Base-by-base conservation (phyloP, 495 filamentous ascomycete species). In the Pyrenopolyporus hunteri region DNA sequence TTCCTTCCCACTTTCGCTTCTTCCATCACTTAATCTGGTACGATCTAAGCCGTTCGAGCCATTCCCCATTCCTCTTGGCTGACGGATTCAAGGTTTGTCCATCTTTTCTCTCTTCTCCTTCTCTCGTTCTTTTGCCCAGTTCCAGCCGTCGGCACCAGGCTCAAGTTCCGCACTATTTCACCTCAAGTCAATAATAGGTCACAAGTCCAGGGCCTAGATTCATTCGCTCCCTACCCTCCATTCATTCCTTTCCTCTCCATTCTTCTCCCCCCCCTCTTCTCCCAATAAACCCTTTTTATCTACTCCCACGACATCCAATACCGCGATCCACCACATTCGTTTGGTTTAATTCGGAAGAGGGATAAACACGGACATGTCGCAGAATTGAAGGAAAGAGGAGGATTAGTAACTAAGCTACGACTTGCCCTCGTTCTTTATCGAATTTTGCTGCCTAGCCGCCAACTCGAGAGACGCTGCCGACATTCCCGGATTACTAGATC, bases 271-370 rank as follows among this genome's bases (percentile, higher is more conserved):
- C 37, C 48, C 22, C 22, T 35, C 23, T 40, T 36, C n/a, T 19
- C 35, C 16, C 29, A 29, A 49, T 16, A 26, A 49, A 20, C 19
- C 35, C n/a, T 14, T 44, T 20, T 22, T 40, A 40, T 19, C 17
- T 13, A 46, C 33, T 23, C n/a, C 20, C 47, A 61, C 63, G 44
- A 57, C 32, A 32, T 26, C 37, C 16, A 25, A 40, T 25, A 39
- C n/a, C 51, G 52, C 9, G 20, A 49, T 22, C 26, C 50, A 50
- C 44, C 36, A 65, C 63, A 35, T 51, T 66, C 63, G 57, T 66
- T 66, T 61, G 37, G 33, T 52, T 22, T 14, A 52, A 37, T 61
- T 22, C 16, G n/a, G 28, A 56, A 40, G 29, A 51, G 29, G 28
- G 36, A 28, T 2, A 57, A 53, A 53, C 40, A 42, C 32, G 50